Percentiles rank a stretch among this genome's conserved stretches.
phyloP scores from a whole-genome alignment of 164 flowering plant genomes.

The Nelumbo lutea region DNA sequence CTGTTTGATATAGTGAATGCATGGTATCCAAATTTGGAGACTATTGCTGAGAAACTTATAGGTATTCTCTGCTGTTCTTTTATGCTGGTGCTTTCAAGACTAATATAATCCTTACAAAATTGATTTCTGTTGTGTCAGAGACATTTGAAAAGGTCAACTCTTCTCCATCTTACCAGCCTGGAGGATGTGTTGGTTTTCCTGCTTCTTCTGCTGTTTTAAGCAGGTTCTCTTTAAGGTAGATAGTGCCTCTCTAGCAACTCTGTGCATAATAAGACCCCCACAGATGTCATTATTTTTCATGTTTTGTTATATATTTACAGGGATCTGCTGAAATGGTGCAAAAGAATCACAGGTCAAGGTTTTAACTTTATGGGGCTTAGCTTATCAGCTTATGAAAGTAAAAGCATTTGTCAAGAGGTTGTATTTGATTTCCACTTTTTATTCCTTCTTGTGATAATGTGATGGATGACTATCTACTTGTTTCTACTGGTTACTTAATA shows the following conservation, averaged over 20 bases:
- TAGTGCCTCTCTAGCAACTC: no score
- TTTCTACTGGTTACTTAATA: slow-evolving; percentile 2
- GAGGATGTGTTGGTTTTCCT: slow-evolving; percentile 27
- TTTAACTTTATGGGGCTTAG: no score
- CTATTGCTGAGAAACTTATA: slow-evolving; percentile 45
- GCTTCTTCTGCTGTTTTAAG: slow-evolving; percentile 19
- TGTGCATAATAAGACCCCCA: no score
- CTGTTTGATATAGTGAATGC: slow-evolving; percentile 48
- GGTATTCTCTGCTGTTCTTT: slow-evolving; percentile 31
- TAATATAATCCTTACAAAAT: slow-evolving; percentile 1
- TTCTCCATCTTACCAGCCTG: slow-evolving; percentile 18
- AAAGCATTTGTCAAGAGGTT: no score
- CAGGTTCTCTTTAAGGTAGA: slow-evolving; percentile 81
- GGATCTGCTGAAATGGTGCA: no score
- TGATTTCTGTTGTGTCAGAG: slow-evolving; percentile 33
- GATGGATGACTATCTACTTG: not conserved
- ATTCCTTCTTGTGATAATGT: not conserved
- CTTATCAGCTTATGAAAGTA: no score
- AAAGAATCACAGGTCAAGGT: no score
- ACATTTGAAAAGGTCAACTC: slow-evolving; percentile 51
- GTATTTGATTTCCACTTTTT: no score
- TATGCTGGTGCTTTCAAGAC: not conserved
- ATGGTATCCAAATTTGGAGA: slow-evolving; percentile 58
- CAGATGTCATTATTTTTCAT: no score
- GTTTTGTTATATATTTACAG: no score